Evolutionary conservation across 2,329 filamentous ascomycete genomes (phyloP), one percentile per base, ranked within the genome.

Genomic region (Aureobasidium sp.): DNA sequence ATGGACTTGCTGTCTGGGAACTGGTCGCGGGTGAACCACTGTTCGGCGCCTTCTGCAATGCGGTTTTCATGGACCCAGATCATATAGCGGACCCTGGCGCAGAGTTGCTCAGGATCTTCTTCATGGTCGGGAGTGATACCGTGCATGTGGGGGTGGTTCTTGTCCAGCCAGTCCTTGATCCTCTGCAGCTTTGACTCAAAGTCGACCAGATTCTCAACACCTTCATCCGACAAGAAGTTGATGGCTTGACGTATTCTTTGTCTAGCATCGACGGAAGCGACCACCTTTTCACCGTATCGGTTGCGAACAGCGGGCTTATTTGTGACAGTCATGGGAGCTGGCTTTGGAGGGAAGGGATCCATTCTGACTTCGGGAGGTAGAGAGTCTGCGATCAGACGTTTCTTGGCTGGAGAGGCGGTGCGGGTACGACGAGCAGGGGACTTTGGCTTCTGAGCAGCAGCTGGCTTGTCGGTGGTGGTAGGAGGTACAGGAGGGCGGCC

Each of bases 191-290:
- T 51, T 1, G 51, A 23, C n/a, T 65, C 45, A 36, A 65, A 65
- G 54, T 53, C 45, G 6, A 8, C 9, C 20, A 38, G 42, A 47
- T 65, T 65, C 15, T 65, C 63, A 27, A 55, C 53, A 13, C 63
- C 63, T 15, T 65, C 63, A 38, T 65, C 63, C 9, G 54, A 59
- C 23, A 65, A 54, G 31, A 65, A 65, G 54, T 59, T 65, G 45
- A 60, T 43, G 6, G 27, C 27, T 40, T 65, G 63, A 11, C 47
- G 54, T 18, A 65, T 16, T 16, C 42, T 50, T 45, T 59, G 43
- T 10, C 42, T n/a, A 15, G 25, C 16, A 6, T 42, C 36, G 23
- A 54, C 42, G 15, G 54, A 55, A 29, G 60, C 50, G 5, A 31
- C 23, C 36, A 59, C 54, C n/a, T 51, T 43, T 60, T 65, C 54